Evolutionary conservation across 2,329 filamentous ascomycete genomes (phyloP).

Genomic region (Colletotrichum somersetense): DNA sequence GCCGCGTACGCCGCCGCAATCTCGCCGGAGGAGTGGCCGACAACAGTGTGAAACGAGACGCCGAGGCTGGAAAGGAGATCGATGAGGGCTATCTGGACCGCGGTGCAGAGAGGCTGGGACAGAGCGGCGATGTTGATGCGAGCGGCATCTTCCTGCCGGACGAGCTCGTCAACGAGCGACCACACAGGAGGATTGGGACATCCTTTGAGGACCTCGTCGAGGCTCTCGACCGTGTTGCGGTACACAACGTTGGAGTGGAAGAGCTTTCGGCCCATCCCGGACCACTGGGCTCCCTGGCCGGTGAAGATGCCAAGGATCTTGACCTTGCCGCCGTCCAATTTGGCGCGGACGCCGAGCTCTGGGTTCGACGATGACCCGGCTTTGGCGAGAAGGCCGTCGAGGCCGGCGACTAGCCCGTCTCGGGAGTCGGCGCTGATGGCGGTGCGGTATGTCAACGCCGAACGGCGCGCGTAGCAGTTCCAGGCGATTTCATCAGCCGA

Average conservation of each 20-base stretch:
- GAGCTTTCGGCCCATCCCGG: constrained; percentile 50
- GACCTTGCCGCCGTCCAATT: constrained; percentile 31
- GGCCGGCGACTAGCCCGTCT: constrained; percentile 15
- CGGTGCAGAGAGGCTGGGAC: constrained; percentile 43
- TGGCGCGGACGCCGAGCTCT: constrained; percentile 37
- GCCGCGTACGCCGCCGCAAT: constrained; percentile 55
- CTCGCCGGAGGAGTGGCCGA: constrained; percentile 47
- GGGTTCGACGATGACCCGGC: constrained; percentile 25
- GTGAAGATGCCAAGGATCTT: constrained; percentile 50
- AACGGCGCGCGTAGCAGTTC: constrained; percentile 31
- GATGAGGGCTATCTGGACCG: constrained; percentile 45
- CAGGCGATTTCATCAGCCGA: constrained; percentile 33
- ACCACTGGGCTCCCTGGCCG: constrained; percentile 52
- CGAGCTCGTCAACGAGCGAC: constrained; percentile 44
- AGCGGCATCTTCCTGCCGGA: constrained; percentile 30
- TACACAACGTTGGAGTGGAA: constrained; percentile 35
- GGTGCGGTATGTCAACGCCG: constrained; percentile 34
- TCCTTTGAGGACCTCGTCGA: constrained; percentile 37
- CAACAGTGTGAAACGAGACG: constrained; percentile 41
- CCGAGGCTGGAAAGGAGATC: constrained; percentile 39
- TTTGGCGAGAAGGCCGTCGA: constrained; percentile 33
- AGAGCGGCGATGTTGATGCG: constrained; percentile 43
- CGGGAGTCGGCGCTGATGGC: constrained; percentile 25
- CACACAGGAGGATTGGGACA: constrained; percentile 21
- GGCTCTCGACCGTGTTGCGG: constrained; percentile 37